These are phyloP conservation scores for Xylaria cubensis DNA, from an alignment of 495 filamentous ascomycete genomes.

Conservation along the genomic window DNA sequence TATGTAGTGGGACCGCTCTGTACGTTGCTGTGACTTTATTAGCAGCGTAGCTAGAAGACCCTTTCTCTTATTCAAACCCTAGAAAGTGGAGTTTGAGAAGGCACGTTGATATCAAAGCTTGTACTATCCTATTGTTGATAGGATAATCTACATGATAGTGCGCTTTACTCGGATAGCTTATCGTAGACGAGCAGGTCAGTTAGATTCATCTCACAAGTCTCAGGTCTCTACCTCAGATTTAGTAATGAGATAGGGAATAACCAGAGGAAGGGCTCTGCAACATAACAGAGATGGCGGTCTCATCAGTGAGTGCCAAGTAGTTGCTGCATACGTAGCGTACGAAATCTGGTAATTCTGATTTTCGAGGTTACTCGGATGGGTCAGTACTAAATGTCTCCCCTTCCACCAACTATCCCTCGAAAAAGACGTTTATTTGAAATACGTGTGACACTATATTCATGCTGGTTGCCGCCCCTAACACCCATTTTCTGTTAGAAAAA, in stretches of 20 bases:
- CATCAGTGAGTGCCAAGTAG: conserved; percentile 44
- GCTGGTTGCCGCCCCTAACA: not conserved
- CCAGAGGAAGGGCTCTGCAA: conserved; percentile 46
- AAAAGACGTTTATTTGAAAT: not conserved
- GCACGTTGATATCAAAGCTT: not conserved
- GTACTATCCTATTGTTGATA: not conserved
- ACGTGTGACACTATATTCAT: not conserved
- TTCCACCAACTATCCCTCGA: not conserved
- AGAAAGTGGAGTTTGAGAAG: not conserved
- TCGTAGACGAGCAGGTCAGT: conserved; percentile 39
- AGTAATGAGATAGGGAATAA: conserved; percentile 45
- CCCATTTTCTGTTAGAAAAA: not conserved
- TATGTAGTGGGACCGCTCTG: too few species aligned
- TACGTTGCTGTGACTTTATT: too few species aligned
- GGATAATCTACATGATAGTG: too few species aligned
- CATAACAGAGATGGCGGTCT: conserved; percentile 43
- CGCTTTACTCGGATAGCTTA: conserved; percentile 39
- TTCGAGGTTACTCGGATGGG: not conserved
- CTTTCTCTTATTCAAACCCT: not conserved
- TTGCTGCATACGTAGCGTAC: conserved; percentile 20
- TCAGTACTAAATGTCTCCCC: not conserved
- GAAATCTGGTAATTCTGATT: not conserved
- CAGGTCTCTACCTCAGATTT: conserved; percentile 45
- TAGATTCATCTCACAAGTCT: conserved; percentile 42
- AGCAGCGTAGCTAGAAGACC: not conserved